Evolutionary conservation across 2,329 filamentous ascomycete species (phyloP), one percentile per base, ranked within the genome.

Genomic region (Teratosphaeriaceae sp.): DNA sequence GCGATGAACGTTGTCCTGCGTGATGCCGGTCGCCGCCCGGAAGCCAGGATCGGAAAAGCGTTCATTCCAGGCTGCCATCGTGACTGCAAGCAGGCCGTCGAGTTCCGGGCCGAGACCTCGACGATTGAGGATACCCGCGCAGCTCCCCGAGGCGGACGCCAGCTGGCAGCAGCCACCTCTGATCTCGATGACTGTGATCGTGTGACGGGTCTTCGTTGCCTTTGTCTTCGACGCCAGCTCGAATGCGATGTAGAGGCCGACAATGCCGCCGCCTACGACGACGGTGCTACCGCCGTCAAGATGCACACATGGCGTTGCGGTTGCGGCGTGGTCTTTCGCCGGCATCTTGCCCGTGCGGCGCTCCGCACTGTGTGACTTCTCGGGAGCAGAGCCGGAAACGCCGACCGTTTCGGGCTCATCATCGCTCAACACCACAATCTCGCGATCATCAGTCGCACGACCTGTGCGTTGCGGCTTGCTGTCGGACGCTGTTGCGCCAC

Each of bases 171-270:
- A 38, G 12, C 15, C 33, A 8, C 33, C 30, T 15, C 48, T 42
- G 29, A 51, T 44, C n/a, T 59, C 56, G n/a, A 59, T 41, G 9
- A 59, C 51, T 2, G 47, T 48, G 39, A 59, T 50, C 6, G 30
- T 40, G 24, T 53, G 52, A 2, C 46, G 15, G 26, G 37, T 47
- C 3, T 35, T 38, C 15, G 29, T 39, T 16, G 36, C 16, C 3
- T 30, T 35, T 11, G 43, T 30, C 35, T 43, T 33, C 23, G 40
- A 27, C 2, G 56, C 53, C 11, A 59, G 48, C 46, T 59, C 47
- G 16, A 42, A 44, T 3, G 55, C 55, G n/a, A 53, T 48, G 26
- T 45, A 50, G 5, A 59, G 43, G 13, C 56, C 55, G 11, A 54
- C 38, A 22, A 56, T 43, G 19, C 55, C 56, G 11, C 47, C 53